Percentiles rank a stretch among this genome's conserved stretches.
phyloP scores from a whole-genome alignment of 805 yeast genomes.

The Blastobotrys americana region DNA sequence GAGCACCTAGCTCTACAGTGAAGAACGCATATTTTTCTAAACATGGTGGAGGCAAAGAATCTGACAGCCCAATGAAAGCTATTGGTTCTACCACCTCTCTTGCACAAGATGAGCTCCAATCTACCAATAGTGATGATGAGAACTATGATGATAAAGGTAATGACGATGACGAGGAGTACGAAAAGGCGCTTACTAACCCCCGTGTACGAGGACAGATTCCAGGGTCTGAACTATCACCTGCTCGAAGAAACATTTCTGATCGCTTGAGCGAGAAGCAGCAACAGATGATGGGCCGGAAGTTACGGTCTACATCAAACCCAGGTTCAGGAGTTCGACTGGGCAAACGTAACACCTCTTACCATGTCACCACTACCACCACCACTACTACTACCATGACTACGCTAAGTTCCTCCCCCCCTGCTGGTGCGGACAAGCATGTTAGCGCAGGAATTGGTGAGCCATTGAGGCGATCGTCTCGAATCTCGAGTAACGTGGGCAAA shows the following conservation, averaged over 20 bases:
- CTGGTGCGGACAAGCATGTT: conserved; percentile 2
- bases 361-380: conserved; percentile 17
- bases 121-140: conserved; percentile 11
- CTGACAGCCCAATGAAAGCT: neutral
- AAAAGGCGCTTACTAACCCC: neutral
- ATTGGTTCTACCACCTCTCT: neutral
- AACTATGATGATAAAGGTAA: neutral
- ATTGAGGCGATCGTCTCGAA: conserved; percentile 20
- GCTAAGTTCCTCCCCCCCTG: conserved; percentile 18
- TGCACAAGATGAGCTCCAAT: neutral
- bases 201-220: neutral
- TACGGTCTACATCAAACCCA: conserved; percentile 30
- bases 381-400: conserved; percentile 20
- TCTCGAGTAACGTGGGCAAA: conserved; percentile 7
- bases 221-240: conserved; percentile 5
- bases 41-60: neutral
- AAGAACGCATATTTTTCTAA: neutral
- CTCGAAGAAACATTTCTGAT: conserved; percentile 20
- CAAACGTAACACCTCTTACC: conserved; percentile 13
- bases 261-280: conserved; percentile 20
- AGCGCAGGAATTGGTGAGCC: conserved; percentile 7
- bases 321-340: conserved; percentile 21
- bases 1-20: conserved; percentile 1
- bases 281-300: conserved; percentile 22
- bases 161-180: conserved; percentile 5